Evolutionary conservation across 345 rosid species (phyloP), one percentile per base, ranked within the genome.

Genomic region (Boechera divaricarpa): DNA sequence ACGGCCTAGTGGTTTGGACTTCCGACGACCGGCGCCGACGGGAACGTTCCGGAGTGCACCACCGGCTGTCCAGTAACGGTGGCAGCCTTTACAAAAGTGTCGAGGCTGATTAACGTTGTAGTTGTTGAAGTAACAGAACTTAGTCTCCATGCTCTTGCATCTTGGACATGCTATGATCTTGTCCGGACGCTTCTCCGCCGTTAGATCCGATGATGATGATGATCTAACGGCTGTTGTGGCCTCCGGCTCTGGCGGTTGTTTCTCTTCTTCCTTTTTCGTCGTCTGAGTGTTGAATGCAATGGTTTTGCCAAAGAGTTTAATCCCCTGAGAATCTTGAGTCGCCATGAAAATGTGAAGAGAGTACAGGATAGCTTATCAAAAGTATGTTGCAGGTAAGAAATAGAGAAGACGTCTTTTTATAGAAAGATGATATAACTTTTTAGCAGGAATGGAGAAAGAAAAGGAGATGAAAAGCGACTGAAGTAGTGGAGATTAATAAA

Each of bases 41-140:
- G 98, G 98, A n/a, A 92, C 98, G 66, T 90, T 90, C 53, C 96
- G 82, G 28, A 92, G 93, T 55, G 93, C 93, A 6, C 98, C 98
- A n/a, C 98, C 98, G 1, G 97, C 97, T 0, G 98, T 93, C 98
- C 98, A 93, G 75, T 93, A 93, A 78, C 98, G 83, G 81, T 93
- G 97, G 78, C 98, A 93, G 49, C 94, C 91, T 83, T 81, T 93
- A 69, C 98, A 93, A 79, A 89, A 93, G 77, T 93, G 94, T 44
- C 98, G 73, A n/a, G 98, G 98, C 81, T 93, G 98, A 70, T 93
- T 93, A 38, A 93, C 97, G 82, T 93, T 93, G 86, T 93, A 93
- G 80, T 93, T 93, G 63, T 93, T 93, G 86, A 92, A 92, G 80
- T 92, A 92, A 79, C 98, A 63, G 15, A 63, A 63, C 54, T 63